Base-by-base conservation (phyloP, 2,329 filamentous ascomycete genomes). In the Penicillium sp. region DNA sequence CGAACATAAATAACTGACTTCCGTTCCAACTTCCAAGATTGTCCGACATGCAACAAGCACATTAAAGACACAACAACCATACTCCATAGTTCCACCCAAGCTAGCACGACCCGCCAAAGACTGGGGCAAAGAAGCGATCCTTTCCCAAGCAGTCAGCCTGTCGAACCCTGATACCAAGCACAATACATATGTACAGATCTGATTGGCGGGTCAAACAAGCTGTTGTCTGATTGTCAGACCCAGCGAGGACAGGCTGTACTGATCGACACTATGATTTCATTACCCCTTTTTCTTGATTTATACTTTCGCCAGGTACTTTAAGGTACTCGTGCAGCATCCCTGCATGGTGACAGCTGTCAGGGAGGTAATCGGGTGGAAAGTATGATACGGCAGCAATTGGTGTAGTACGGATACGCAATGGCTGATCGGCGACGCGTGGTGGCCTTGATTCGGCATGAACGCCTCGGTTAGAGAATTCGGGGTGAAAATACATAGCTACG, bases 341-440 rank as follows among this genome's bases (percentile, higher is more conserved):
- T 37, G 33, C 33, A 20, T 37, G 3, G 3, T 29, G 54, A 49
- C 50, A 53, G 47, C 35, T 50, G 50, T 50, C 42, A 45, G 35
- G 8, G 33, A 10, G 12, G 25, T n/a, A 41, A 29, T 45, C 42
- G 20, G 39, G 42, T 45, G 47, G 46, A 53, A 50, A 51, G 51
- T 48, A 20, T 33, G 47, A 37, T 12, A 4, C 33, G 33, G 33
- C 33, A 37, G 33, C 33, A 37, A 12, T 37, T 8, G 9, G 12
- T 3, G 10, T 13, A 29, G 4, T 29, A 13, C 10, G 28, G 28
- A 28, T 29, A 10, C 10, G 9, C 10, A 12, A 29, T 29, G 10
- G 37, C 23, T 25, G 37, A 46, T 46, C 28, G 37, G n/a, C 13
- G 27, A n/a, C 29, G 28, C 33, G 44, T 42, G 24, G 40, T 15